A percentile compares a stretch with the other conserved stretches of the same genome.
phyloP scores from a whole-genome alignment of 148 eudicot species.

The Rhododendron simsii region DNA sequence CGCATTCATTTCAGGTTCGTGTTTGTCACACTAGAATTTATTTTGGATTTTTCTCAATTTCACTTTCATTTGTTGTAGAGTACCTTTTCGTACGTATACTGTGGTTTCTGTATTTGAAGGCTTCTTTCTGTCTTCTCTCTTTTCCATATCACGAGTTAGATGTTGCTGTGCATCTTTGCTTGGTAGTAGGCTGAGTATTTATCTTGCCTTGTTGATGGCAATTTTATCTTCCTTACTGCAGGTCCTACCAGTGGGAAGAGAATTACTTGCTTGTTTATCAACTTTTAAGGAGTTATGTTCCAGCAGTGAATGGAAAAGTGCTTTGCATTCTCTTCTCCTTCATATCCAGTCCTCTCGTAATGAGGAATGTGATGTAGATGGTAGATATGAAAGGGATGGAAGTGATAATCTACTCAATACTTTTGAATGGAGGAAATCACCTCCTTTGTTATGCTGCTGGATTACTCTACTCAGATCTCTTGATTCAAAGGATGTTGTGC shows the following conservation, averaged over 20 bases:
- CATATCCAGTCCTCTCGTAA: slow-evolving; percentile 30
- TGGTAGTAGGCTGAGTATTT: not conserved
- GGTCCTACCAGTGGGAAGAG: slow-evolving; percentile 80
- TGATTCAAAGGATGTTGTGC: slow-evolving; percentile 52
- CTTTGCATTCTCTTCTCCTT: slow-evolving; percentile 43
- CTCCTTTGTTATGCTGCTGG: slow-evolving; percentile 71
- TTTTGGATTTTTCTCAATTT: not conserved
- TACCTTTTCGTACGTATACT: not conserved
- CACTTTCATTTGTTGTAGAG: not conserved
- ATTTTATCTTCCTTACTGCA: slow-evolving; percentile 18
- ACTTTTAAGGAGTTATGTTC: slow-evolving; percentile 60
- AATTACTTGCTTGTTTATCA: slow-evolving; percentile 66
- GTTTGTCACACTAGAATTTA: not conserved
- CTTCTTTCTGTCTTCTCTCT: not conserved
- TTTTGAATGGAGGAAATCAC: slow-evolving; percentile 55
- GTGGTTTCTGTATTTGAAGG: not conserved
- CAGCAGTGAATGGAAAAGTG: slow-evolving; percentile 56
- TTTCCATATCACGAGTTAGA: not conserved
- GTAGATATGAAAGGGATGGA: slow-evolving; percentile 32
- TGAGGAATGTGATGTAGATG: slow-evolving; percentile 39
- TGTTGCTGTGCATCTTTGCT: not conserved
- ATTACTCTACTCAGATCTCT: slow-evolving; percentile 54
- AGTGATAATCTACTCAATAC: slow-evolving; percentile 24
- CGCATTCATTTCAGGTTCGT: not conserved
- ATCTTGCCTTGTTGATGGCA: slow-evolving; percentile 1